Base-by-base conservation (phyloP, 2,329 filamentous ascomycete species). In the Anthostomella pinea region DNA sequence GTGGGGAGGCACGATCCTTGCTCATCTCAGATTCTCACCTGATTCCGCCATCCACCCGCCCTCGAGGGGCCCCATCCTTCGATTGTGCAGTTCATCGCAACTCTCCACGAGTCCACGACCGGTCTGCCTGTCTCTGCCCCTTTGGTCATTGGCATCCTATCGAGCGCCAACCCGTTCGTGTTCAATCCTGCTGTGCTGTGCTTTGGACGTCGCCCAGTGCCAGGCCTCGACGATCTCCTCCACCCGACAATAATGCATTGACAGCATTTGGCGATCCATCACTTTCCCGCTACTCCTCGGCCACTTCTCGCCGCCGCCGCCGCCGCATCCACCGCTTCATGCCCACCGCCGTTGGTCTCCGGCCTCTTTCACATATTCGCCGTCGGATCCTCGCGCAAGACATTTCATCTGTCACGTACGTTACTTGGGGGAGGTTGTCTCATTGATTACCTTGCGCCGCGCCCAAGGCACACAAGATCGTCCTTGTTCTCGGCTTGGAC, bases 401-500 rank as follows among this genome's bases (percentile, higher is more conserved):
- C 44, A 39, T 41, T 46, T 46, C 39, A 45, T 48, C 39, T 43
- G 37, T 43, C 42, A 45, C 41, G 42, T 41, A 27, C 40, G 31
- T 22, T 23, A 23, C 40, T 38, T 35, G 38, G 35, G 46, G 39
- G 32, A 17, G 25, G 37, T 41, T 33, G 38, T 41, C 35, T 45
- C 45, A 39, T 50, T 40, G 24, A 46, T 41, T 30, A 20, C 31
- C 30, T 18, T 27, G 34, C 27, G 28, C 30, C 16, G 20, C 23
- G 10, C 38, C 35, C 26, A 39, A 43, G 43, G 42, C 46, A 51
- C 50, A 48, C 51, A 43, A 38, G 39, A 29, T 31, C 25, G 39
- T 39, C 46, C 37, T 50, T 52, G 45, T 53, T 34, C 26, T 48
- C 41, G 41, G 37, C 45, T 45, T 42, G 39, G 45, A 46, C 38